Evolutionary conservation across 2,329 filamentous ascomycete species (phyloP), one percentile per base, ranked within the genome.

Genomic region (Lachnellula willkommii): DNA sequence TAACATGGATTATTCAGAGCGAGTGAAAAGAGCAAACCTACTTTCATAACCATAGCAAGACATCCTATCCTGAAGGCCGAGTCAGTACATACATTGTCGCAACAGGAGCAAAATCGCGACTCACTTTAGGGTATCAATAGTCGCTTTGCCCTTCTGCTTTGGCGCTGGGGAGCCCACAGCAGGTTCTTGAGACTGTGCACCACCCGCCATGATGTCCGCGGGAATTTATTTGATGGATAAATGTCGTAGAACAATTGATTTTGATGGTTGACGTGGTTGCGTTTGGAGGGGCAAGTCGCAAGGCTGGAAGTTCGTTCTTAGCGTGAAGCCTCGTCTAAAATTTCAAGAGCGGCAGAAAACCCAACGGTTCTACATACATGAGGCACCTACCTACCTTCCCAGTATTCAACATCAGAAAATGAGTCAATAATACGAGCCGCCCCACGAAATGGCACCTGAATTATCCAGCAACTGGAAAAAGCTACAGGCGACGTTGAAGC

Each of bases 71-170:
- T 71, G 51, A 47, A 59, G 24, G 39, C n/a, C 24, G 57, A 22
- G 49, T 66, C 49, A 60, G 59, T 55, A 53, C 22, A 28, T 28
- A 28, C 28, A 28, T 49, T 43, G 51, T 59, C 48, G 52, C 55
- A 42, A 60, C 45, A 11, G 53, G 2, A 28, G 37, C 24, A 40
- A 55, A 46, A 39, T 50, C 49, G 42, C 43, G 53, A 75, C 83
- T 67, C 78, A 89, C 88, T 83, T 82, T 65, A 97, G 79, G 32
- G 91, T 93, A 65, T 90, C 87, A 60, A 94, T 77, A 37, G 91
- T 96, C 64, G 92, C 91, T 69, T 85, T 86, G 54, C 91, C 88
- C 70, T 87, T 95, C 72, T 93, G 75, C 46, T 79, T 76, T 2
- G 80, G 80, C 37, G 76, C 78, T 60, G 82, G 78, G 15, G 80